Percentiles rank a stretch among this genome's conserved stretches.
Conservation (phyloP, 2,329 filamentous ascomycete species). For the Fusarium stilboides region DNA sequence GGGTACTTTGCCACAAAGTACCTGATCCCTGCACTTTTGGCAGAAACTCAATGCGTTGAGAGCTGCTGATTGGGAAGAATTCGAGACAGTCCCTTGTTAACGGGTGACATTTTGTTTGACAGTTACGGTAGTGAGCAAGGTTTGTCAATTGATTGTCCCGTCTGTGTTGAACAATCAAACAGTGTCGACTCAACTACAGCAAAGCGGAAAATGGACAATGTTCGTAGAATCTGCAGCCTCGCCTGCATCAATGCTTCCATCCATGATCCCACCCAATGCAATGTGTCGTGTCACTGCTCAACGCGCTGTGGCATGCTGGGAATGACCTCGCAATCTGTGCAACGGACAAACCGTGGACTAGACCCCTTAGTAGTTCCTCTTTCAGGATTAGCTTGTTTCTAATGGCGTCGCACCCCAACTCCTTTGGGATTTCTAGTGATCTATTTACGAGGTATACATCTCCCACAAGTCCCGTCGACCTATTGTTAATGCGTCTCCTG, state of each 20-base stretch:
- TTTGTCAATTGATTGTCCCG: background rate
- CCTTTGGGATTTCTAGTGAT: slow-evolving; percentile 32
- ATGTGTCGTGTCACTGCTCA: slow-evolving; percentile 34
- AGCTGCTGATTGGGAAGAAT: slow-evolving; percentile 15
- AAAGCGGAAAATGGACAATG: background rate
- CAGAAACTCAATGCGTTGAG: slow-evolving; percentile 9
- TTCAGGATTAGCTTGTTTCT: slow-evolving; percentile 22
- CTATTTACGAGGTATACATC: slow-evolving; percentile 35
- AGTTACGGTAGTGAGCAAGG: background rate
- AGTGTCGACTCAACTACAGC: background rate
- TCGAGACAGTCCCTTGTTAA: background rate
- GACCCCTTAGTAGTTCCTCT: slow-evolving; percentile 8
- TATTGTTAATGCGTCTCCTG: slow-evolving; percentile 17
- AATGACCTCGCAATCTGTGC: slow-evolving; percentile 7
- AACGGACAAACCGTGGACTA: slow-evolving; percentile 2
- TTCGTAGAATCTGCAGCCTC: slow-evolving; percentile 10
- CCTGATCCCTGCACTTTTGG: slow-evolving; percentile 10
- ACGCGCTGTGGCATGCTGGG: slow-evolving; percentile 10
- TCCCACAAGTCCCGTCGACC: slow-evolving; percentile 21
- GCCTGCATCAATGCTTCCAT: background rate
- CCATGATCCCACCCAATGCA: slow-evolving; percentile 12
- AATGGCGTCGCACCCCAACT: slow-evolving; percentile 26
- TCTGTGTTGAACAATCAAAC: background rate
- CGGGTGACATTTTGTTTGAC: slow-evolving; percentile 12
- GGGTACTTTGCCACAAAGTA: slow-evolving; percentile 35